Evolutionary conservation across 2,329 filamentous ascomycete species (phyloP).

Genomic region (Verticillium klebahnii): DNA sequence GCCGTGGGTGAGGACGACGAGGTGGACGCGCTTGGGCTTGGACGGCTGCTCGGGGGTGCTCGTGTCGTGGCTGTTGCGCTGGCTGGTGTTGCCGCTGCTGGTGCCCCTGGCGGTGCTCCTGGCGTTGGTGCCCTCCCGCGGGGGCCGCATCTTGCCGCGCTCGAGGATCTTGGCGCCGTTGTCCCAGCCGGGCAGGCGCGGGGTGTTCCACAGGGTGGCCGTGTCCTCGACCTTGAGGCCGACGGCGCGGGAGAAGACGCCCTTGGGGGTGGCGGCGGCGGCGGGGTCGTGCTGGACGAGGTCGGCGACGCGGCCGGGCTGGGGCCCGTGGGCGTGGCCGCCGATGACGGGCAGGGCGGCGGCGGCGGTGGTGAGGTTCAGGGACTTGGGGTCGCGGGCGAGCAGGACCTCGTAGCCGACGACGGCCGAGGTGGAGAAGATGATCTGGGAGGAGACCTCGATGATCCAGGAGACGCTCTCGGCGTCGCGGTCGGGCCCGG

Average conservation of each 20-base stretch:
- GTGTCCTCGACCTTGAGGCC: conserved; percentile 82
- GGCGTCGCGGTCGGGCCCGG: conserved; percentile 33
- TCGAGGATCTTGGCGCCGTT: conserved; percentile 27
- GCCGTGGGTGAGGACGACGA: conserved; percentile 91
- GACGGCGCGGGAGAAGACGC: conserved; percentile 81
- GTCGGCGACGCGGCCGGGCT: conserved; percentile 70
- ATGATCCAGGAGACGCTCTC: conserved; percentile 78
- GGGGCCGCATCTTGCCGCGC: conserved; percentile 15
- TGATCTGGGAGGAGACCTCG: conserved; percentile 86
- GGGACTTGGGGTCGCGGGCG: conserved; percentile 77
- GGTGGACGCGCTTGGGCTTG: conserved; percentile 75
- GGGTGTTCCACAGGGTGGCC: conserved; percentile 87
- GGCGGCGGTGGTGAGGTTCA: conserved; percentile 58
- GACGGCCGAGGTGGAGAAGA: conserved; percentile 85
- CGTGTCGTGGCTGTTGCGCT: neutral
- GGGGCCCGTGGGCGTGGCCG: conserved; percentile 42
- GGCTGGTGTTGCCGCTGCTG: too few species aligned
- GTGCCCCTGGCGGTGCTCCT: conserved; percentile 10
- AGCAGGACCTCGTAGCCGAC: conserved; percentile 86
- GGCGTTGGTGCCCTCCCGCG: conserved; percentile 24
- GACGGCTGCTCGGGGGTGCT: neutral
- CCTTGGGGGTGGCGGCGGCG: conserved; percentile 60
- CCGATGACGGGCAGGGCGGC: conserved; percentile 41
- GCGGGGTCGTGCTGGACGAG: conserved; percentile 57
- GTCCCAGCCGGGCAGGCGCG: conserved; percentile 66